These are phyloP conservation scores for Pseudofabraea citricarpa DNA, from an alignment of 2,329 filamentous ascomycete genomes.

Conservation along the genomic window DNA sequence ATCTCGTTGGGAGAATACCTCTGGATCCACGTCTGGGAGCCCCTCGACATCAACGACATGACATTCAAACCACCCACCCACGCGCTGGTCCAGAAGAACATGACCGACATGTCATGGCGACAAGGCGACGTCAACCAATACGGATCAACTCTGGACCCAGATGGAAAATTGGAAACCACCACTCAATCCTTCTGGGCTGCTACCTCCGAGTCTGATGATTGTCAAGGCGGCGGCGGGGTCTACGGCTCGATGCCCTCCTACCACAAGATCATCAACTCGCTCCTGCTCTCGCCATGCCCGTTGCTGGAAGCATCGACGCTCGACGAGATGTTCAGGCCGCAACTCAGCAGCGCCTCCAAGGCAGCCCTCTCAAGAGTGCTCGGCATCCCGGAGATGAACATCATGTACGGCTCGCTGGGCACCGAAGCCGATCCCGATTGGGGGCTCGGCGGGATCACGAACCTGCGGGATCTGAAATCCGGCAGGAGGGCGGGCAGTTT, in stretches of 20 bases:
- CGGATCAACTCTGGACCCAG: neutral
- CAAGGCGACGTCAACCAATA: constrained; percentile 1
- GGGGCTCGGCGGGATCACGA: constrained; percentile 36
- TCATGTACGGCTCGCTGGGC: constrained; percentile 24
- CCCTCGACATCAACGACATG: constrained; percentile 32
- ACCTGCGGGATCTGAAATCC: constrained; percentile 29
- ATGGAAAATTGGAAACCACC: neutral
- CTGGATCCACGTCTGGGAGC: constrained; percentile 39
- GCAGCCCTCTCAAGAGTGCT: constrained; percentile 18
- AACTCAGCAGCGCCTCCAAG: constrained; percentile 27
- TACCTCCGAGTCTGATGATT: neutral
- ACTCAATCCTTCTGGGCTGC: neutral
- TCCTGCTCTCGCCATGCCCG: constrained; percentile 42
- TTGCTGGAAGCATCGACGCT: constrained; percentile 36
- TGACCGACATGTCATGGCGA: constrained; percentile 1
- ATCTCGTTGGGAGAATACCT: constrained; percentile 31
- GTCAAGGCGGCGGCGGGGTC: constrained; percentile 30
- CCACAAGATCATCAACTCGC: constrained; percentile 35
- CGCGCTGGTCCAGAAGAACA: neutral
- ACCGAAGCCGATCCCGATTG: constrained; percentile 31
- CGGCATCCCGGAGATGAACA: neutral
- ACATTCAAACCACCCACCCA: constrained; percentile 15
- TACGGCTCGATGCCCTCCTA: constrained; percentile 33
- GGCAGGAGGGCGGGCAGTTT: constrained; percentile 32
- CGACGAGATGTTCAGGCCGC: constrained; percentile 40